Base-by-base conservation (phyloP, 768 basidiomycete species). In the Auricularia auricula-judae region DNA sequence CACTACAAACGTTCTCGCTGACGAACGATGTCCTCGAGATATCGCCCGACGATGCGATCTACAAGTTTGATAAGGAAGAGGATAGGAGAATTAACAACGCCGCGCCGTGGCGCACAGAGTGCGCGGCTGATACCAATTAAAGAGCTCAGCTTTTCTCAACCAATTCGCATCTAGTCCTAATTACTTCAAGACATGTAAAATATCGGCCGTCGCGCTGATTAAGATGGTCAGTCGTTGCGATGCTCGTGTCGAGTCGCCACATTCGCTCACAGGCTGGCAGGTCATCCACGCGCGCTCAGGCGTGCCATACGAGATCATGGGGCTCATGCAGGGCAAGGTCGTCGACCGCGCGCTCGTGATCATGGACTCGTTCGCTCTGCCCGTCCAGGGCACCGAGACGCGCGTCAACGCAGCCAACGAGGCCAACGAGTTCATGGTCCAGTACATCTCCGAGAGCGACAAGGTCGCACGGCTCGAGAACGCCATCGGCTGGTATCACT, bases 401-500 rank as follows among this genome's bases (percentile, higher is more conserved):
- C 93, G 93, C 61, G 95, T 98, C 66, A 95, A 98, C 76, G 96
- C 95, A 8, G 94, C 96, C 1, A 97, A 99, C 76, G 29, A 36
- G 14, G 42, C 34, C 35, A 39, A 56, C 63, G 60, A 62, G 64
- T 62, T 59, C 60, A 39, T 43, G 36, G 61, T 34, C n/a, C 29
- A 35, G 12, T 62, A 12, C 62, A 16, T 23, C 12, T 33, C 61
- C 63, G 69, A 56, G 61, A 51, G 39, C 64, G 58, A 68, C 34
- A 39, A n/a, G 61, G 62, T 60, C 16, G 65, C 87, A 64, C 78
- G 95, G 70, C 91, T 96, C 36, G 97, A 98, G 79, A 91, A 89
- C 86, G 97, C 98, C 4, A 97, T 99, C 1, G 97, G 97, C 3
- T 99, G 97, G 97, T 99, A 99, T 72, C 97, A 99, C 76, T 98